Evolutionary conservation across 75 land plant species (phyloP).

Genomic region (Pinus albicaulis): DNA sequence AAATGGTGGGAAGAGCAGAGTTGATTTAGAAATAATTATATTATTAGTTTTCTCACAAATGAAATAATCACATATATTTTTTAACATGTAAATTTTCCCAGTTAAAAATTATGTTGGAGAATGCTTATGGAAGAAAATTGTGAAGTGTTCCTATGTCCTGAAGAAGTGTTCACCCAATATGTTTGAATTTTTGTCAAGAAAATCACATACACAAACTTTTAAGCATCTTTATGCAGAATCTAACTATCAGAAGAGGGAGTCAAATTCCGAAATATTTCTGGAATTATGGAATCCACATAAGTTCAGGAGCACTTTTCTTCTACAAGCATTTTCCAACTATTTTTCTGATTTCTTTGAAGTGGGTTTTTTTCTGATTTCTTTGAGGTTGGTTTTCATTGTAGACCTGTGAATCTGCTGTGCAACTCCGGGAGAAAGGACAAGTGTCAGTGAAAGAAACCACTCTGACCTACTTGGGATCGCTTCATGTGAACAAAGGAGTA

Average conservation of each 20-base stretch:
- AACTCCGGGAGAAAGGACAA: slow-evolving; percentile 30
- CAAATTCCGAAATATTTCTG: too few species aligned
- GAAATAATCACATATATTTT: too few species aligned
- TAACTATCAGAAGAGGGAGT: too few species aligned
- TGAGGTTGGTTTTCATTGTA: not conserved
- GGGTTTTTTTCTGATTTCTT: not conserved
- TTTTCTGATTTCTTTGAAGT: not conserved
- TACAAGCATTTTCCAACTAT: not conserved
- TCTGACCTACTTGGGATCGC: slow-evolving; percentile 41
- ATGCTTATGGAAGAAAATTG: too few species aligned
- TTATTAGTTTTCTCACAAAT: not conserved
- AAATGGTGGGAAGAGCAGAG: slow-evolving; percentile 2
- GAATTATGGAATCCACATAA: not conserved
- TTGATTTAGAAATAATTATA: not conserved
- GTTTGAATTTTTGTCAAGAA: too few species aligned
- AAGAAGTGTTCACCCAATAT: too few species aligned
- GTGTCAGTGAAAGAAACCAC: slow-evolving; percentile 28
- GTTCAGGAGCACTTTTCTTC: not conserved
- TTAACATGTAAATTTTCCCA: too few species aligned
- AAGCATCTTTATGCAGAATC: too few species aligned
- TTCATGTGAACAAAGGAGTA: not conserved
- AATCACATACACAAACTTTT: too few species aligned
- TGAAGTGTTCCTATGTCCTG: too few species aligned
- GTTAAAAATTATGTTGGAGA: too few species aligned
- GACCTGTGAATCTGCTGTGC: slow-evolving; percentile 73